Conservation (phyloP, 345 rosid species). For the Dipteronia sinensis region DNA sequence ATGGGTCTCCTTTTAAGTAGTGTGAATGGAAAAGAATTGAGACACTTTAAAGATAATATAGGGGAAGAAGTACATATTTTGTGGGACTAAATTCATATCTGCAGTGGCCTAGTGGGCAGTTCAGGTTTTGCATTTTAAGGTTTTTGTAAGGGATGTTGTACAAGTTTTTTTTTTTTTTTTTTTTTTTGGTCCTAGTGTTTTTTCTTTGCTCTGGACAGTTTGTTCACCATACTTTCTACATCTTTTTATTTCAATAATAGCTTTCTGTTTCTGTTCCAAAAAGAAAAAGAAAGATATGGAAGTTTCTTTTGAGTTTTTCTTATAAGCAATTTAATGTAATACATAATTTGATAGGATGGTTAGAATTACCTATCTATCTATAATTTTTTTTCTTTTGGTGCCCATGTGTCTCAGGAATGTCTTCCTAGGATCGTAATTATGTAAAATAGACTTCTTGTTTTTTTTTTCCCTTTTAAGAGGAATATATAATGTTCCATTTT, state of each 20-base stretch:
- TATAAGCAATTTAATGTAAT: not conserved
- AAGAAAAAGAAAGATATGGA: not conserved
- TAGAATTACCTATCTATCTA: not conserved
- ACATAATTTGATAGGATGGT: not conserved
- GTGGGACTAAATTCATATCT: not conserved
- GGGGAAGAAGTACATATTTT: not conserved
- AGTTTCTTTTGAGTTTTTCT: not conserved
- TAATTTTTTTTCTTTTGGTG: not conserved
- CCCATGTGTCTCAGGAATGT: not conserved
- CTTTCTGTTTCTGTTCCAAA: not conserved
- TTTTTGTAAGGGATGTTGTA: not conserved
- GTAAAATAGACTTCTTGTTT: not conserved
- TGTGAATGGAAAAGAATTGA: constrained; percentile 8
- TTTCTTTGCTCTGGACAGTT: not conserved
- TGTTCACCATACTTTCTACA: not conserved
- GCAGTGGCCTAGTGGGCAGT: not conserved
- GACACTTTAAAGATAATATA: too few relatives aligned
- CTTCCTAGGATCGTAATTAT: not conserved
- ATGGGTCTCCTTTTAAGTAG: not conserved
- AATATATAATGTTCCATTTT: not conserved
- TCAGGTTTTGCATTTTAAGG: not conserved
- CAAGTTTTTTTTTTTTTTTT: not conserved
- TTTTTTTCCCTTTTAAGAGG: not conserved
- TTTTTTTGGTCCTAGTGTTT: not conserved
- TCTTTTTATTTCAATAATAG: not conserved